Conservation (phyloP, 805 yeast species). For the Priceomyces melissophilus region DNA sequence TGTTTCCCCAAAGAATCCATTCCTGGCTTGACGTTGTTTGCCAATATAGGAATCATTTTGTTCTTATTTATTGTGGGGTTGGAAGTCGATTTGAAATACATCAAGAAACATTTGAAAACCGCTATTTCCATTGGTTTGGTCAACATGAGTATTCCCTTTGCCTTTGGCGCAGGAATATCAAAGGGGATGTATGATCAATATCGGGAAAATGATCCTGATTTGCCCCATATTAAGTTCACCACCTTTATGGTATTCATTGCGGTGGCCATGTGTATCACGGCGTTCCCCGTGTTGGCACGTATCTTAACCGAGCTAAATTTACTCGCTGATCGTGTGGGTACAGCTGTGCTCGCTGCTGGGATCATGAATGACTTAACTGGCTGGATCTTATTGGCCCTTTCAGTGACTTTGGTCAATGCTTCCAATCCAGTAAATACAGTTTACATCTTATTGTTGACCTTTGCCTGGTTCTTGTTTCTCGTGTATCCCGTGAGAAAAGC, state of each 20-base stretch:
- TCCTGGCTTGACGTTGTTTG: conserved; percentile 61
- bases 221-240: conserved; percentile 52
- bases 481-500: conserved; percentile 53
- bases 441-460: conserved; percentile 61
- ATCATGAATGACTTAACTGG: conserved; percentile 76
- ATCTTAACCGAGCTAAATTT: conserved; percentile 70
- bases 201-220: conserved; percentile 24
- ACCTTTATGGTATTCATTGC: conserved; percentile 79
- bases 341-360: conserved; percentile 76
- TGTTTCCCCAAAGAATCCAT: conserved; percentile 65
- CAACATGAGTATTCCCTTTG: conserved; percentile 78
- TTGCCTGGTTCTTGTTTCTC: conserved; percentile 67
- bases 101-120: conserved; percentile 54
- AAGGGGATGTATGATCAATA: conserved; percentile 63
- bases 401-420: conserved; percentile 74
- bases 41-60: conserved; percentile 72
- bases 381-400: conserved; percentile 75
- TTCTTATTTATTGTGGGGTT: conserved; percentile 75
- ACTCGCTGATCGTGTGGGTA: conserved; percentile 68
- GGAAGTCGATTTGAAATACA: conserved; percentile 69
- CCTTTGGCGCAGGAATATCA: conserved; percentile 70
- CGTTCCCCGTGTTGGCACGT: conserved; percentile 80
- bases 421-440: conserved; percentile 65
- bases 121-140: conserved; percentile 68
- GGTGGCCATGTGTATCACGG: conserved; percentile 80